These are phyloP conservation scores for Talaromyces atroroseus DNA, from an alignment of 2,329 filamentous ascomycete genomes.

Conservation along the genomic window DNA sequence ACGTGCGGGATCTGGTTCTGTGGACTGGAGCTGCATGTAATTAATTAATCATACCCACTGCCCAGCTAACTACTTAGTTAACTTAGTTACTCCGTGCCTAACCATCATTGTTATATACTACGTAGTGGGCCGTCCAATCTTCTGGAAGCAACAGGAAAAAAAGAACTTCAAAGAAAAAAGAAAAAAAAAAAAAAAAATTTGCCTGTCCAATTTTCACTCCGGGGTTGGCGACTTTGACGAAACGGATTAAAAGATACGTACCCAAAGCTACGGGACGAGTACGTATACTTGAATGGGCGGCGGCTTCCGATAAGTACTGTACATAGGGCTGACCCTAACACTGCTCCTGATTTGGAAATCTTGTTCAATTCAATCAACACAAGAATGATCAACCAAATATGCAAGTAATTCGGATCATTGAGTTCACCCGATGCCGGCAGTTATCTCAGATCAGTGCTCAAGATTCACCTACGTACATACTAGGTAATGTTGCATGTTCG, in stretches of 20 bases:
- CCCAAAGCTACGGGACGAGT: too few species aligned
- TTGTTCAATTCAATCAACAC: neutral
- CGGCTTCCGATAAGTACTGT: neutral
- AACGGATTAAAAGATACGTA: too few species aligned
- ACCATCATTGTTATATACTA: neutral
- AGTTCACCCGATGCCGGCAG: neutral
- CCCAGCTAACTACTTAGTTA: too few species aligned
- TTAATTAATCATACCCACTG: constrained; percentile 7
- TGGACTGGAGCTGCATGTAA: neutral
- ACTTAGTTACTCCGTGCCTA: too few species aligned
- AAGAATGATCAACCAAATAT: neutral
- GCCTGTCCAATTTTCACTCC: neutral
- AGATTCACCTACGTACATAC: neutral
- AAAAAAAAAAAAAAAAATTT: neutral
- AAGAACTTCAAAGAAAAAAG: neutral
- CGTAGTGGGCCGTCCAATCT: constrained; percentile 5
- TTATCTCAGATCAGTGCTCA: neutral
- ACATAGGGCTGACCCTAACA: neutral
- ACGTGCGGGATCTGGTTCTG: neutral
- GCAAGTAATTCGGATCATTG: neutral
- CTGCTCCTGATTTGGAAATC: neutral
- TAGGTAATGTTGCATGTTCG: neutral
- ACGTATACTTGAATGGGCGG: too few species aligned
- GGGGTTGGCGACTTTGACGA: neutral
- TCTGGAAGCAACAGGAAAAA: constrained; percentile 9